Evolutionary conservation across 2,329 filamentous ascomycete genomes (phyloP), one percentile per base, ranked within the genome.

Genomic region (Colletotrichum sidae): DNA sequence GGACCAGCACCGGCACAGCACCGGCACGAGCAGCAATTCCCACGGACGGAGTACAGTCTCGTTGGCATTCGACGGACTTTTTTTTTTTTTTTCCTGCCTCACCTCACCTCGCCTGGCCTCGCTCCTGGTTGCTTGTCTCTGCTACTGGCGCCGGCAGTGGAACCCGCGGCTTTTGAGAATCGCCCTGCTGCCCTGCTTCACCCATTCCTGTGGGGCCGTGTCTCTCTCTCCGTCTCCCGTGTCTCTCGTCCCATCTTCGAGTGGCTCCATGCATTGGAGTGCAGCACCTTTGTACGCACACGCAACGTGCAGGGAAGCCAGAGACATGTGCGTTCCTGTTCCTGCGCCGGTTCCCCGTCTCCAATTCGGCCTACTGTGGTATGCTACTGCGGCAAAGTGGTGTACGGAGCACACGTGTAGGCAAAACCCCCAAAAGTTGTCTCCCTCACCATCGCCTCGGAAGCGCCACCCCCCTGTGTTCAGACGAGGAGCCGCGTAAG

Each of bases 271-370:
- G 17, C 17, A 17, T 2, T 4, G 25, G 25, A 25, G 25, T 25
- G 25, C 25, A 25, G 25, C 25, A 25, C 25, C 45, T 51, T 6
- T 46, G n/a, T 38, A 25, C 35, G 34, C 15, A 34, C 10, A 38
- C 59, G 47, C 39, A 35, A 50, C 49, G 37, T 54, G 60, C 60
- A 64, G 55, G 25, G 39, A 15, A 54, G 50, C 44, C 25, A 56
- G 38, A 25, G 25, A 25, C 47, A 54, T 54, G 55, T 55, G 55
- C 60, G 37, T 53, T 64, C 60, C 55, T 60, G 49, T 54, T 54
- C 49, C 60, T 54, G 55, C 37, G 46, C 42, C 8, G 46, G 41
- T 56, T 37, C 42, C 54, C 35, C 55, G 47, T 64, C 60, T 25
- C 25, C 25, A 25, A 25, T 25, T 25, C 25, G 25, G 25, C 4